A percentile compares a stretch with the other conserved stretches of the same genome.
phyloP scores from a whole-genome alignment of 2,329 filamentous ascomycete species.

The Didymosphaeria variabile region DNA sequence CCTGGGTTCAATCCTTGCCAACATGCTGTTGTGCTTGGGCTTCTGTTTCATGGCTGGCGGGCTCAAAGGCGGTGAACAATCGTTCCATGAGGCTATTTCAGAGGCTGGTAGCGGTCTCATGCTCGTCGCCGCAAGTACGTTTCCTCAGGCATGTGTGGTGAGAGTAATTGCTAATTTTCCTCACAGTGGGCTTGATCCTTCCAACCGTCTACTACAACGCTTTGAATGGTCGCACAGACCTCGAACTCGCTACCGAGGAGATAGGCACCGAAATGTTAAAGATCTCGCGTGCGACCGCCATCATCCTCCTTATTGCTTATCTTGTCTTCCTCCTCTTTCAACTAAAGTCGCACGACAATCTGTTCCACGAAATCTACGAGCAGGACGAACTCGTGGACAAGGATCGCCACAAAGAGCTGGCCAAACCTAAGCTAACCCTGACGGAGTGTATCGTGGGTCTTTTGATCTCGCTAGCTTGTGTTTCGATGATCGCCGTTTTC shows the following conservation, averaged over 20 bases:
- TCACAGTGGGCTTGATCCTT: conserved; percentile 57
- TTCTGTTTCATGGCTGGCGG: conserved; percentile 83
- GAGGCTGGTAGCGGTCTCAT: conserved; percentile 82
- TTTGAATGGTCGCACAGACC: conserved; percentile 38
- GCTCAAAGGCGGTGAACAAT: conserved; percentile 71
- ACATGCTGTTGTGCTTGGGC: conserved; percentile 81
- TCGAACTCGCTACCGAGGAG: conserved; percentile 60
- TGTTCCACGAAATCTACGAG: conserved; percentile 78
- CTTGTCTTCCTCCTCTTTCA: conserved; percentile 72
- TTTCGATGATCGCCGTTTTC: conserved; percentile 77
- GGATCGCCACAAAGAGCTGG: conserved; percentile 68
- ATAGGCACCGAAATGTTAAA: conserved; percentile 66
- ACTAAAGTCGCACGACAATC: conserved; percentile 76
- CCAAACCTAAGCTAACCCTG: conserved; percentile 75
- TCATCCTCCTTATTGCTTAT: conserved; percentile 77
- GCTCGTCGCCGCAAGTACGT: conserved; percentile 74
- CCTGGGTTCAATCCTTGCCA: conserved; percentile 82
- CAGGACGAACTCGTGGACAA: conserved; percentile 72
- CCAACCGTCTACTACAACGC: conserved; percentile 64
- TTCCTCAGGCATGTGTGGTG: conserved; percentile 48
- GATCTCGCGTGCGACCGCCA: conserved; percentile 75
- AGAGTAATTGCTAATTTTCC: conserved; percentile 21
- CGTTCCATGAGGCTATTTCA: conserved; percentile 77
- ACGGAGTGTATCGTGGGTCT: conserved; percentile 76
- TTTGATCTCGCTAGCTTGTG: conserved; percentile 69